Conservation (phyloP, 177 flowering plant genomes). For the Vitis hybrid region DNA sequence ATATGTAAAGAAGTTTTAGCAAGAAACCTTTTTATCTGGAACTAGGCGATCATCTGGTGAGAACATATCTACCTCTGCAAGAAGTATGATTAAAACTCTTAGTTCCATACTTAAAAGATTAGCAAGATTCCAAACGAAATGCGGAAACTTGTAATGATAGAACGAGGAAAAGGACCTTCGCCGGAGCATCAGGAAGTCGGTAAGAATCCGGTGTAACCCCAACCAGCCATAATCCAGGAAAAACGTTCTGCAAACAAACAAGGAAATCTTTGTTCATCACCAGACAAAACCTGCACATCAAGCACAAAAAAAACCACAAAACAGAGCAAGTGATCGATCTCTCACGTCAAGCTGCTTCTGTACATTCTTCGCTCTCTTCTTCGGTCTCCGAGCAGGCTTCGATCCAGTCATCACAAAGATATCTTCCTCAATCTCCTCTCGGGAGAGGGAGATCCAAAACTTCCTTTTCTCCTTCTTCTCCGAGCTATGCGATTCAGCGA, state of each 20-base stretch:
- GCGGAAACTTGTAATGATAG: background rate
- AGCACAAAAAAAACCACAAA: background rate
- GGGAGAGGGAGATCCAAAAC: constrained; percentile 48
- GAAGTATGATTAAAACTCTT: constrained; percentile 6
- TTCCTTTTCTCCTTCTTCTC: constrained; percentile 38
- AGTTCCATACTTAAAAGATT: background rate
- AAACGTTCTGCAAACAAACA: constrained; percentile 26
- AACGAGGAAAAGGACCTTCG: constrained; percentile 29
- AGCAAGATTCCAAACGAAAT: background rate
- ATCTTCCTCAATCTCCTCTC: constrained; percentile 61
- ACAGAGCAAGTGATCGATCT: background rate
- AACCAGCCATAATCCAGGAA: constrained; percentile 51
- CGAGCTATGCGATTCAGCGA: constrained; percentile 17
- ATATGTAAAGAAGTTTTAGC: too few species aligned
- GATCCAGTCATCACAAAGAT: constrained; percentile 46
- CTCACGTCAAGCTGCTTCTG: constrained; percentile 53
- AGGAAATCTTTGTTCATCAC: background rate
- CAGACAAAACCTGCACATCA: background rate
- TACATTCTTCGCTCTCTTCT: constrained; percentile 38
- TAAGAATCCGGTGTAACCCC: constrained; percentile 39
- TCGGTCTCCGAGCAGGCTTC: constrained; percentile 44
- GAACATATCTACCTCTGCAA: constrained; percentile 27
- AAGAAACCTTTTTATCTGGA: too few species aligned
- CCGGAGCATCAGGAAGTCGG: constrained; percentile 30
- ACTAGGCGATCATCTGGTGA: too few species aligned